These are phyloP conservation scores for Neofusicoccum kwambonambiense DNA, from an alignment of 2,329 filamentous ascomycete genomes.

Conservation along the genomic window DNA sequence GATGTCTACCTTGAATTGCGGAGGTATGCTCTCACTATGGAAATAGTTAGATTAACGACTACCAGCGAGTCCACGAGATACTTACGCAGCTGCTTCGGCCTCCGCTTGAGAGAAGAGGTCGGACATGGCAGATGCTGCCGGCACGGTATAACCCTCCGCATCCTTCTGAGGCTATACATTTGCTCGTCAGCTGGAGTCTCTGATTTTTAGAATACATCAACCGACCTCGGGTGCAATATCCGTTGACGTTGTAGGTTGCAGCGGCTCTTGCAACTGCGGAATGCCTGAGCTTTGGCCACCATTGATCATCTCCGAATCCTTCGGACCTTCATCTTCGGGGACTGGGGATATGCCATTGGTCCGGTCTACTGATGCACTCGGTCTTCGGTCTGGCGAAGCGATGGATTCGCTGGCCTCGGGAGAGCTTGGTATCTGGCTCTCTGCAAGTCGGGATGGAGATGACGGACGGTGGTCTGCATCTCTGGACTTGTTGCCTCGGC, in stretches of 20 bases:
- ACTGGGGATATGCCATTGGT: slow-evolving; percentile 35
- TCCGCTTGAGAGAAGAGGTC: slow-evolving; percentile 67
- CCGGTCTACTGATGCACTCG: slow-evolving; percentile 22
- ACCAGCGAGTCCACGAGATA: background rate
- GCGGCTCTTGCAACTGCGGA: slow-evolving; percentile 37
- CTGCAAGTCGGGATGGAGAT: slow-evolving; percentile 34
- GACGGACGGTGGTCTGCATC: slow-evolving; percentile 51
- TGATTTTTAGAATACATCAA: background rate
- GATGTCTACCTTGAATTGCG: slow-evolving; percentile 76
- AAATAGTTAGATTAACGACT: background rate
- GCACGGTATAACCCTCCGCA: slow-evolving; percentile 74
- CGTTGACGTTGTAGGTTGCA: slow-evolving; percentile 29
- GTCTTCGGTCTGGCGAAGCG: slow-evolving; percentile 2
- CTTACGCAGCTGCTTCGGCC: slow-evolving; percentile 55
- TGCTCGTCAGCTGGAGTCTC: background rate
- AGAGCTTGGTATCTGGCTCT: slow-evolving; percentile 33
- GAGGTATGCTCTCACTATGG: slow-evolving; percentile 32
- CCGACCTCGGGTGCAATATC: slow-evolving; percentile 31
- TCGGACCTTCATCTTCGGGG: slow-evolving; percentile 21
- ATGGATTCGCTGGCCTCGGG: slow-evolving; percentile 23
- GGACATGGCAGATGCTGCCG: slow-evolving; percentile 52
- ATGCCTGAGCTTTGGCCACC: slow-evolving; percentile 34
- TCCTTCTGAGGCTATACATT: slow-evolving; percentile 55
- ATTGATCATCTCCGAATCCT: slow-evolving; percentile 28
- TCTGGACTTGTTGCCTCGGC: slow-evolving; percentile 57